Conservation (phyloP, 2,329 filamentous ascomycete genomes). For the Fusarium subglutinans region DNA sequence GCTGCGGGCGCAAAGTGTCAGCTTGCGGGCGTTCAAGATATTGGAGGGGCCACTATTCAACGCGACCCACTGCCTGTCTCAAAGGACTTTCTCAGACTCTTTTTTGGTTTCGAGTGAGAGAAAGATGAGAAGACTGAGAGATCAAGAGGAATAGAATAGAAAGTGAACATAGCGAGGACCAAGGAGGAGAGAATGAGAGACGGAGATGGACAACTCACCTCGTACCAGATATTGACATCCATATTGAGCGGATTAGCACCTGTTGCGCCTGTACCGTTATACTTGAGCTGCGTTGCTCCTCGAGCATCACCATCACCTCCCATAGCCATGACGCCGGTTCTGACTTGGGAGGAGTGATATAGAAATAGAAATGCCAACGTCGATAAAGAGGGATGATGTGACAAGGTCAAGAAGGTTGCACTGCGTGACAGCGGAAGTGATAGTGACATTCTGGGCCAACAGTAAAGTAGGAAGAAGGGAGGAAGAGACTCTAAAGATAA, state of each 20-base stretch:
- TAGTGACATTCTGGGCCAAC: constrained; percentile 14
- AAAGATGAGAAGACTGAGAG: constrained; percentile 1
- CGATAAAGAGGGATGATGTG: neutral
- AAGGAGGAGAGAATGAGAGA: neutral
- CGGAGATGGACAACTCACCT: constrained; percentile 57
- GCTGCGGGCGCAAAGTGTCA: constrained; percentile 52
- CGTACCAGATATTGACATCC: constrained; percentile 82
- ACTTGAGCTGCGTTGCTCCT: constrained; percentile 57
- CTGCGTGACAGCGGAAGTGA: constrained; percentile 1
- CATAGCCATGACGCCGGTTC: constrained; percentile 27
- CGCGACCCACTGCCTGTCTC: constrained; percentile 22
- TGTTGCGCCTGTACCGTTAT: constrained; percentile 70
- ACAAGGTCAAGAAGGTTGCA: constrained; percentile 8
- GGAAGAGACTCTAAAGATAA: constrained; percentile 16
- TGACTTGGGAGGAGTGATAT: constrained; percentile 32
- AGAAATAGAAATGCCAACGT: constrained; percentile 23
- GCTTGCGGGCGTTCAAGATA: constrained; percentile 35
- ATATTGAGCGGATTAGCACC: constrained; percentile 75
- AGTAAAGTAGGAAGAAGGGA: constrained; percentile 4
- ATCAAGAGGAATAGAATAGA: neutral
- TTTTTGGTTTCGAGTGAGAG: neutral
- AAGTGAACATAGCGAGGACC: neutral
- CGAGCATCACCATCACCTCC: constrained; percentile 54
- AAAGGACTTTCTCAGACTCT: neutral
- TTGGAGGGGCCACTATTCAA: constrained; percentile 11